Base-by-base conservation (phyloP, 139 green algal genomes). In the Chlamydomonas asymmetrica region DNA sequence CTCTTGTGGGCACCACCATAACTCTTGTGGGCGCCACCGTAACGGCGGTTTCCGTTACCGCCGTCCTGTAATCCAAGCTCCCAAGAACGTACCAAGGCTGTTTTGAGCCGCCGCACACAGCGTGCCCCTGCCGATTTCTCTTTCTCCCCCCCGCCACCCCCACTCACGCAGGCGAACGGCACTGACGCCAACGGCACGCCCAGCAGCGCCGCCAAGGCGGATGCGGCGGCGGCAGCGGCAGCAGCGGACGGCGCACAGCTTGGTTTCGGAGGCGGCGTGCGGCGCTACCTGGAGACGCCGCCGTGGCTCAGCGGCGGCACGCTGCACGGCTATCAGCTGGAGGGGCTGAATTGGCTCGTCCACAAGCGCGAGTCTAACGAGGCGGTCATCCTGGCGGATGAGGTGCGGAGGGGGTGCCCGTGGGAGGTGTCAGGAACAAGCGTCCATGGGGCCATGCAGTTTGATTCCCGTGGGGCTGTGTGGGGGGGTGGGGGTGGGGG, bases 311-410 rank as follows among this genome's bases (percentile, higher is more conserved):
- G 32, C 13, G 84, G 85, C 32, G 83, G 81, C 71, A 29, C 49
- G 35, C 80, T 93, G 78, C 82, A 95, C 80, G 62, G 80, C 13
- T 95, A 95, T 84, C 91, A 95, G 84, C 89, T 95, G 60, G 91
- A 94, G 79, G 91, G 89, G 13, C 85, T 95, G 27, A 94, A 94
- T 84, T 95, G 91, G 89, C 81, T 94, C 38, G 84, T 81, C 75
- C 82, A 89, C 80, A 85, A 85, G 82, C 86, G 80, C 67, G 1
- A 32, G 35, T 74, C n/a, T 5, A 63, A 69, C 23, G 75, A 91
- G 56, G 83, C 92, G n/a, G 87, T 93, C n/a, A 92, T 95, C 35
- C 84, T 95, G 63, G 91, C 87, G 32, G 89, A 93, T 66, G 88
- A 93, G 75, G 85, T 86, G 80, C 71, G 66, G 22, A 25, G 35